Evolutionary conservation across 2,329 filamentous ascomycete species (phyloP).

Genomic region (Diaporthe sp.): DNA sequence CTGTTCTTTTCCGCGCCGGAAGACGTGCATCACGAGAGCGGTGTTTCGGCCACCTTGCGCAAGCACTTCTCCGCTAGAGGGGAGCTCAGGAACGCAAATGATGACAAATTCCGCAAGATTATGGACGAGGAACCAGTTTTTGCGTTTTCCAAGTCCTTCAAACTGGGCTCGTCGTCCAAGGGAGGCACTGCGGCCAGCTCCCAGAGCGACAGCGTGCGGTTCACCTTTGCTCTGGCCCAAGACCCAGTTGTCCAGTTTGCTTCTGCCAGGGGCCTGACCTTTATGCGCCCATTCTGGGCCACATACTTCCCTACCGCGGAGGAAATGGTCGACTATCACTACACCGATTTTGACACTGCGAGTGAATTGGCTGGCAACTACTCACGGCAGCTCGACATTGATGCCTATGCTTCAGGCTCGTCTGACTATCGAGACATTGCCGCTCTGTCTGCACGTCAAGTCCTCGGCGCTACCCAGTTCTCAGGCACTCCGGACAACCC

Average conservation of each 20-base stretch:
- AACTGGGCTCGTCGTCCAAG: conserved; percentile 46
- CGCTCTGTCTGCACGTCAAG: conserved; percentile 81
- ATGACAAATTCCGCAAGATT: conserved; percentile 74
- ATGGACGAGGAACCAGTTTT: conserved; percentile 86
- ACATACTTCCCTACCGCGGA: conserved; percentile 75
- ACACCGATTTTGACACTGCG: conserved; percentile 76
- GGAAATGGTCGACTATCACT: conserved; percentile 79
- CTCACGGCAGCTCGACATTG: conserved; percentile 74
- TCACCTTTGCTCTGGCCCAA: conserved; percentile 82
- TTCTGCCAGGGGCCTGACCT: conserved; percentile 77
- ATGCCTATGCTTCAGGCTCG: conserved; percentile 80
- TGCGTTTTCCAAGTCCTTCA: conserved; percentile 77
- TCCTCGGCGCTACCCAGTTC: conserved; percentile 82
- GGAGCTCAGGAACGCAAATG: conserved; percentile 72
- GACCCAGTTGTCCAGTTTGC: conserved; percentile 84
- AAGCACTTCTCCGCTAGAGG: conserved; percentile 76
- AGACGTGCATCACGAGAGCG: conserved; percentile 76
- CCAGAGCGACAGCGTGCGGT: conserved; percentile 68
- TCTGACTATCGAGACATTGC: conserved; percentile 82
- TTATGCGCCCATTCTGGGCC: conserved; percentile 83
- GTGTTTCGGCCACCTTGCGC: conserved; percentile 73
- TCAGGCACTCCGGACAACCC: conserved; percentile 77
- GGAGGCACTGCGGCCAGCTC: conserved; percentile 37
- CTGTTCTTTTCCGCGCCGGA: conserved; percentile 80
- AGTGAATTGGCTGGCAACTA: conserved; percentile 76